Conservation (phyloP, 2,329 filamentous ascomycete genomes). For the Cytospora paraplurivora region DNA sequence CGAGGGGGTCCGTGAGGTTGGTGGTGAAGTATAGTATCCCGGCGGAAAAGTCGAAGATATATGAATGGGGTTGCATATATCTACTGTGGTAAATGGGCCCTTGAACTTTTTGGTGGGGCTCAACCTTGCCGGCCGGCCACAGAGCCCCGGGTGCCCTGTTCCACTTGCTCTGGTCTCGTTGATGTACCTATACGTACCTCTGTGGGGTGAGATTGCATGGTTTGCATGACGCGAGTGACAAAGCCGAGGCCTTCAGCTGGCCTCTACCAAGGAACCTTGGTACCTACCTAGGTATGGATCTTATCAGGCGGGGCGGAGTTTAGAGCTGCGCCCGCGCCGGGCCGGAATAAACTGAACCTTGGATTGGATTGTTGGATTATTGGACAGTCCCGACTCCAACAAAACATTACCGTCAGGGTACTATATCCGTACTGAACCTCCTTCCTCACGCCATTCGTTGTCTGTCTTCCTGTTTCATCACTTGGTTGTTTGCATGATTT, state of each 20-base stretch:
- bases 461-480: conserved; percentile 7
- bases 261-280: neutral
- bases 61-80: neutral
- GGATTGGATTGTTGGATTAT: too few relatives aligned
- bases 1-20: neutral
- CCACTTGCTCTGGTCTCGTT: neutral
- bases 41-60: neutral
- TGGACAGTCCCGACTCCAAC: too few relatives aligned
- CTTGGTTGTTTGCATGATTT: neutral
- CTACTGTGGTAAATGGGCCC: neutral
- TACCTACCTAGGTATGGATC: too few relatives aligned
- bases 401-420: neutral
- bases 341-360: too few relatives aligned
- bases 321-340: too few relatives aligned
- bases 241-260: neutral
- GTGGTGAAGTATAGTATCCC: neutral
- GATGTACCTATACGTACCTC: neutral
- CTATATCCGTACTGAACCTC: neutral
- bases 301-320: too few relatives aligned
- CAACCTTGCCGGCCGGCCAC: neutral
- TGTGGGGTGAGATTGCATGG: neutral
- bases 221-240: neutral
- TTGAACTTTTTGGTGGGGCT: conserved; percentile 21
- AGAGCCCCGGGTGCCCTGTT: too few relatives aligned
- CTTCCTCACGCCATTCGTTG: conserved; percentile 23